These are phyloP conservation scores for Globisporangium yorkense DNA, from an alignment of 352 stramenopile genomes.

Conservation along the genomic window DNA sequence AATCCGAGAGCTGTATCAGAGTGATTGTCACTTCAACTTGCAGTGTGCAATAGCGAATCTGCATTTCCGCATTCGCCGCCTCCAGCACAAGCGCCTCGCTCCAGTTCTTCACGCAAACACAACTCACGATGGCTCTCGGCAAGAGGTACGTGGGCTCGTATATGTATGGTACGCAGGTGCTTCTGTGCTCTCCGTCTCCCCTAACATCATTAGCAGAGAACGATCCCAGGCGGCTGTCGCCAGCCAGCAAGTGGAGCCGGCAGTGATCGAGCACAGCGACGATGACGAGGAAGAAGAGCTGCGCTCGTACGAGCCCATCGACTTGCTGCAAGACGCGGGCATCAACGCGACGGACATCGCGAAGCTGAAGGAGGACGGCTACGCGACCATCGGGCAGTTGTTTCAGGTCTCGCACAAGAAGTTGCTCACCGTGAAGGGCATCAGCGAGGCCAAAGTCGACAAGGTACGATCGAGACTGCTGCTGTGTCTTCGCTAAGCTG, in stretches of 20 bases:
- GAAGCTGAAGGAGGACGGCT: constrained; percentile 76
- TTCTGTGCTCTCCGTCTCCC: no score
- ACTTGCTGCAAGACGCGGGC: constrained; percentile 64
- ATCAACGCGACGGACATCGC: constrained; percentile 73
- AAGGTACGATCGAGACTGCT: constrained; percentile 37
- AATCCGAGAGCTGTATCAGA: no score
- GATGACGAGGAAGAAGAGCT: constrained; percentile 56
- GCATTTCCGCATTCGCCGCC: constrained; percentile 7
- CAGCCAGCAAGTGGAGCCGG: constrained; percentile 21
- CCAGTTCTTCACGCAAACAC: not conserved
- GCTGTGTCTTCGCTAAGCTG: not conserved
- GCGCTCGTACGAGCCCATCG: constrained; percentile 67
- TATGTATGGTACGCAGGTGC: not conserved
- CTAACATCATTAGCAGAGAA: constrained; percentile 8
- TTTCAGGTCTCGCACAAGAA: constrained; percentile 70
- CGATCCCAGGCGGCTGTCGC: constrained; percentile 11
- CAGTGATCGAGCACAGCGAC: constrained; percentile 34
- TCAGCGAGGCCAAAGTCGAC: constrained; percentile 85
- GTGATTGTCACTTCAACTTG: constrained; percentile 8
- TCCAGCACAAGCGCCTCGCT: not conserved
- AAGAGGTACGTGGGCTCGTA: constrained; percentile 6
- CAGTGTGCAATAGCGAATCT: not conserved
- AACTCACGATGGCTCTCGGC: constrained; percentile 5
- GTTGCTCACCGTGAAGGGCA: constrained; percentile 79
- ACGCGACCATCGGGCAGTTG: constrained; percentile 74